These are phyloP conservation scores for Aspergillus eucalypticola DNA, from an alignment of 2,329 filamentous ascomycete species.

Conservation along the genomic window DNA sequence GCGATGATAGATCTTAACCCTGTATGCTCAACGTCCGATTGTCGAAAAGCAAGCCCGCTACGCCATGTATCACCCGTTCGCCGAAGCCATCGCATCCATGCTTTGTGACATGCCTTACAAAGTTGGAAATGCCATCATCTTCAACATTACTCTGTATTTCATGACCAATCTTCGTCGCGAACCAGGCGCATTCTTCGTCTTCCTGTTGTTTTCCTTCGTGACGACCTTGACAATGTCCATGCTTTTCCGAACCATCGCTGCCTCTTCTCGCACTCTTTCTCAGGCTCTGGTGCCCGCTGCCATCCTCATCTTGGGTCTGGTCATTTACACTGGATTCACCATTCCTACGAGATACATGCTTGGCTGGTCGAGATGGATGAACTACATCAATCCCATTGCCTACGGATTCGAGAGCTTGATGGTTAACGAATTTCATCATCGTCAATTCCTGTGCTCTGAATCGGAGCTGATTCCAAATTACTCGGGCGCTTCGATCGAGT, in stretches of 20 bases:
- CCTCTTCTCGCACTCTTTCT: slow-evolving; percentile 66
- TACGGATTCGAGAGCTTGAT: slow-evolving; percentile 81
- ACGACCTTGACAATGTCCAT: slow-evolving; percentile 79
- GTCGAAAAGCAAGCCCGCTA: slow-evolving; percentile 88
- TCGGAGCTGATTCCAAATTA: slow-evolving; percentile 49
- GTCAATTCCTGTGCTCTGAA: slow-evolving; percentile 55
- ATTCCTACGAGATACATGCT: slow-evolving; percentile 63
- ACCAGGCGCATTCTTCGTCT: slow-evolving; percentile 80
- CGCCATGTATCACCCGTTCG: slow-evolving; percentile 84
- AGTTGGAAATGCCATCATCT: slow-evolving; percentile 69
- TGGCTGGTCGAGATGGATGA: slow-evolving; percentile 79
- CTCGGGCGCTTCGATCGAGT: slow-evolving; percentile 24
- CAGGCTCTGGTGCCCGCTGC: slow-evolving; percentile 60
- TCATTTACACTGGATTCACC: slow-evolving; percentile 54
- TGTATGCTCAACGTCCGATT: slow-evolving; percentile 86
- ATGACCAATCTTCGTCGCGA: slow-evolving; percentile 78
- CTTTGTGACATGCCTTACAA: slow-evolving; percentile 84
- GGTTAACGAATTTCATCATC: slow-evolving; percentile 76
- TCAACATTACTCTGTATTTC: slow-evolving; percentile 83
- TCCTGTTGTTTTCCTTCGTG: slow-evolving; percentile 72
- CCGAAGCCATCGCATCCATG: slow-evolving; percentile 86
- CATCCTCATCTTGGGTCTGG: slow-evolving; percentile 47
- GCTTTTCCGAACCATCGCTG: slow-evolving; percentile 81
- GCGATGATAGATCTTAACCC: slow-evolving; percentile 66
- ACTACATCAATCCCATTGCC: slow-evolving; percentile 74